A percentile compares a stretch with the other conserved stretches of the same genome.
Conservation (phyloP, 2,329 filamentous ascomycete species). For the Chaetomiaceae sp. region DNA sequence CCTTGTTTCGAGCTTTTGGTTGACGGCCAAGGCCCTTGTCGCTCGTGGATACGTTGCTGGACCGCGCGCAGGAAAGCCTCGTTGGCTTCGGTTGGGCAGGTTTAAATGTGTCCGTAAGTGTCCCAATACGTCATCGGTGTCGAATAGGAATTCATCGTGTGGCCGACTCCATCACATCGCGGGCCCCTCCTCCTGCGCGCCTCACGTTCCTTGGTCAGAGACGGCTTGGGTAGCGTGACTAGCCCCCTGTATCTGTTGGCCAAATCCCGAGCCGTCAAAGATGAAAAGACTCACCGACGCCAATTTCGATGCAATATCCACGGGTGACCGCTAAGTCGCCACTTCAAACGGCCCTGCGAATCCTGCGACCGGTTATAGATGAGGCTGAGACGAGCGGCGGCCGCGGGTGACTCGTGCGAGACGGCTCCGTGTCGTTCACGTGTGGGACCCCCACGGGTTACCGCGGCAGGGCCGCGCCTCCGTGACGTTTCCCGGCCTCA, state of each 20-base stretch:
- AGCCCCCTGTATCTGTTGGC: too few relatives aligned
- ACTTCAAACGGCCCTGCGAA: background rate
- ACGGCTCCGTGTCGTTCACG: conserved; percentile 9
- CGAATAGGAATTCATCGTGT: background rate
- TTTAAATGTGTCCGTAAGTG: background rate
- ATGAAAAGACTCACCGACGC: background rate
- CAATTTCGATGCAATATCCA: conserved; percentile 11
- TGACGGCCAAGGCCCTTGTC: background rate
- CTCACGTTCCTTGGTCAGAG: background rate
- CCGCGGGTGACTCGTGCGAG: conserved; percentile 1
- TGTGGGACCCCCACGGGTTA: background rate
- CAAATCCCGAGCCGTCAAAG: too few relatives aligned
- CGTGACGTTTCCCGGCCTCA: background rate
- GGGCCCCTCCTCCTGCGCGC: background rate
- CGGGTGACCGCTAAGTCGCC: background rate
- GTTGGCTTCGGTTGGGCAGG: background rate
- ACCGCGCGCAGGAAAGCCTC: background rate
- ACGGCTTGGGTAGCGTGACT: background rate
- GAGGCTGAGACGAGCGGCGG: conserved; percentile 4
- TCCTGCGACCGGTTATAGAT: background rate
- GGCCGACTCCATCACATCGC: conserved; percentile 2
- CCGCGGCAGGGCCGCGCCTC: background rate
- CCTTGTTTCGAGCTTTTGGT: background rate
- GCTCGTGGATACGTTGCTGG: background rate
- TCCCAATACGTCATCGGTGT: conserved; percentile 10